phyloP scores from a whole-genome alignment of 345 rosid genomes.

The Salix exigua region DNA sequence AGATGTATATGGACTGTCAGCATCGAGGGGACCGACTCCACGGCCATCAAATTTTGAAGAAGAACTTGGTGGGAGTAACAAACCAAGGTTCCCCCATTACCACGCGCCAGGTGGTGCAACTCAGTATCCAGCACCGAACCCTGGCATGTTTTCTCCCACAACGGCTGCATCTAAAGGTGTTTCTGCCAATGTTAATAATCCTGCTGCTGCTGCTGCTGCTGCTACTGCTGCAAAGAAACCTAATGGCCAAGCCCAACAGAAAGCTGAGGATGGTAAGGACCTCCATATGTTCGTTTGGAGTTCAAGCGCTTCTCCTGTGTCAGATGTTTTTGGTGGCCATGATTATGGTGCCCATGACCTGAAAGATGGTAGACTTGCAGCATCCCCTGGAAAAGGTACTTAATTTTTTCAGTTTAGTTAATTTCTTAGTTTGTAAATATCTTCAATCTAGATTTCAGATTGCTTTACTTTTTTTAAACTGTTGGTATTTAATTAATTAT shows the following conservation, averaged over 20 bases:
- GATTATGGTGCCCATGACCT: slow-evolving; percentile 44
- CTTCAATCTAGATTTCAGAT: not conserved
- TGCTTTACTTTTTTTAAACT: not conserved
- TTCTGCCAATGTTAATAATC: slow-evolving; percentile 18
- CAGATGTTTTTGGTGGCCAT: slow-evolving; percentile 75
- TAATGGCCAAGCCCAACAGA: slow-evolving; percentile 40
- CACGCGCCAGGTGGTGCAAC: slow-evolving; percentile 38
- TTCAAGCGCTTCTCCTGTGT: slow-evolving; percentile 90
- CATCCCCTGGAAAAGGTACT: slow-evolving; percentile 78
- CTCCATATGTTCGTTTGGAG: slow-evolving; percentile 99
- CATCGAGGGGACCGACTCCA: slow-evolving; percentile 75
- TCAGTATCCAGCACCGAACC: slow-evolving; percentile 93
- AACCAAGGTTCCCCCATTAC: slow-evolving; percentile 56
- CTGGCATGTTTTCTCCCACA: slow-evolving; percentile 87
- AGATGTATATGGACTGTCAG: slow-evolving; percentile 55
- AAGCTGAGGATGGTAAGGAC: slow-evolving; percentile 56
- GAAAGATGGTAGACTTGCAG: slow-evolving; percentile 69
- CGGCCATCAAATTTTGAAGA: slow-evolving; percentile 86
- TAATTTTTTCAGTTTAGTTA: not conserved
- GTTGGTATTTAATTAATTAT: not conserved
- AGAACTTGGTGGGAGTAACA: slow-evolving; percentile 38
- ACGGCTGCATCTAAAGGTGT: slow-evolving; percentile 33
- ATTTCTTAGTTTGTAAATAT: not conserved
- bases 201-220: not conserved
- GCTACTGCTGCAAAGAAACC: slow-evolving; percentile 32